These are phyloP conservation scores for Tympanopsis confertula DNA, from an alignment of 2,329 filamentous ascomycete genomes.

Conservation along the genomic window DNA sequence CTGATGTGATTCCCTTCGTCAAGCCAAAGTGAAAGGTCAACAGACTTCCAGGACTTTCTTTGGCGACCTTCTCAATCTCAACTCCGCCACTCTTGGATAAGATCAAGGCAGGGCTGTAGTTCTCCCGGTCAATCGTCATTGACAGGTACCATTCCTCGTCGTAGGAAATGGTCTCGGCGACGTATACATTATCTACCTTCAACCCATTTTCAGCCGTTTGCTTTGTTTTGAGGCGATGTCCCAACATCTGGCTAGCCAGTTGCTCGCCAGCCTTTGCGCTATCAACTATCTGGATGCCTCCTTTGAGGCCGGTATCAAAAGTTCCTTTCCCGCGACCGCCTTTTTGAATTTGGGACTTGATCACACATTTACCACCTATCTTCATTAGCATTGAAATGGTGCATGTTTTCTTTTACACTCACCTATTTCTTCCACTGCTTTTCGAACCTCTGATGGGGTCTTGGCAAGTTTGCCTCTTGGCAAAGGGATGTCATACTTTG, in stretches of 20 bases:
- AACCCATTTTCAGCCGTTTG: background rate
- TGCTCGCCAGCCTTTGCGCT: background rate
- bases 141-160: constrained; percentile 25
- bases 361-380: background rate
- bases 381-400: background rate
- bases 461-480: background rate
- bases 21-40: constrained; percentile 14
- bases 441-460: background rate
- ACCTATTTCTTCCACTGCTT: background rate
- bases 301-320: background rate
- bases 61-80: constrained; percentile 14
- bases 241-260: background rate
- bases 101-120: constrained; percentile 21
- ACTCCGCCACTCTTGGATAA: constrained; percentile 19
- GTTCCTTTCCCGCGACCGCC: background rate
- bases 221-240: background rate
- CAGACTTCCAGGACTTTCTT: constrained; percentile 7
- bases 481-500: background rate
- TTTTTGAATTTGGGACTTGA: background rate
- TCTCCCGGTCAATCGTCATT: constrained; percentile 29
- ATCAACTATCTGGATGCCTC: background rate
- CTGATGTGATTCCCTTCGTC: constrained; percentile 10
- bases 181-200: constrained; percentile 19
- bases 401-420: background rate
- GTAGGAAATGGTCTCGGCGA: constrained; percentile 17